phyloP scores from a whole-genome alignment of 208 protist species.

The Acanthamoeba sp. region DNA sequence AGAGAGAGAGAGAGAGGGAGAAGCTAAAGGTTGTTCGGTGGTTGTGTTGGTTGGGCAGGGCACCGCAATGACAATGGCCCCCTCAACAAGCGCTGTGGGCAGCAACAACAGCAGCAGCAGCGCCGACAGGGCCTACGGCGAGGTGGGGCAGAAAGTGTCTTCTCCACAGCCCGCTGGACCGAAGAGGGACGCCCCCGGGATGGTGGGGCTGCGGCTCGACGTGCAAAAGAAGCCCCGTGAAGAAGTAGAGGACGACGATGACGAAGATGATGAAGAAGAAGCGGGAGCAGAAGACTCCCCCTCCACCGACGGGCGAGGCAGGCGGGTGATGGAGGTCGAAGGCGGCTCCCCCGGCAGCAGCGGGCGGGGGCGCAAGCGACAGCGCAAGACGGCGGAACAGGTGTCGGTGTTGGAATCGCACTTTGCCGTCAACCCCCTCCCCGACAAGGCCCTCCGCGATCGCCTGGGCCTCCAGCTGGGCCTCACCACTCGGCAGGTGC shows the following conservation, averaged over 20 bases:
- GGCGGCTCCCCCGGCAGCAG: neutral
- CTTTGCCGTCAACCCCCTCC: constrained; percentile 77
- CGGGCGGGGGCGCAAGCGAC: constrained; percentile 59
- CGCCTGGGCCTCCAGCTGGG: constrained; percentile 76
- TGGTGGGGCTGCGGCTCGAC: no score
- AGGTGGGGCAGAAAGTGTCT: neutral
- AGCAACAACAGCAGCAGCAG: no score
- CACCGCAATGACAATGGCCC: no score
- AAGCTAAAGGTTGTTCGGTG: no score
- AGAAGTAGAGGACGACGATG: neutral
- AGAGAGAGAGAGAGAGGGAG: no score
- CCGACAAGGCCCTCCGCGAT: constrained; percentile 70
- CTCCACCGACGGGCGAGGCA: neutral
- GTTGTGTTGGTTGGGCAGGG: no score
- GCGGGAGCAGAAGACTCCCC: no score
- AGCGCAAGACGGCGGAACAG: constrained; percentile 78
- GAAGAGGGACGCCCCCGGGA: neutral
- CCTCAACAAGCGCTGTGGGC: no score
- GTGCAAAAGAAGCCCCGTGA: no score
- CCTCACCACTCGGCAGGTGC: constrained; percentile 75
- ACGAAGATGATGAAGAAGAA: neutral
- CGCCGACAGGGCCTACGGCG: no score
- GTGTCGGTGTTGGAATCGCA: constrained; percentile 75
- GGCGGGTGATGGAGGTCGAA: neutral
- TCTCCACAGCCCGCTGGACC: neutral